Conservation (phyloP, 805 yeast genomes). For the Lachancea dasiensis region DNA sequence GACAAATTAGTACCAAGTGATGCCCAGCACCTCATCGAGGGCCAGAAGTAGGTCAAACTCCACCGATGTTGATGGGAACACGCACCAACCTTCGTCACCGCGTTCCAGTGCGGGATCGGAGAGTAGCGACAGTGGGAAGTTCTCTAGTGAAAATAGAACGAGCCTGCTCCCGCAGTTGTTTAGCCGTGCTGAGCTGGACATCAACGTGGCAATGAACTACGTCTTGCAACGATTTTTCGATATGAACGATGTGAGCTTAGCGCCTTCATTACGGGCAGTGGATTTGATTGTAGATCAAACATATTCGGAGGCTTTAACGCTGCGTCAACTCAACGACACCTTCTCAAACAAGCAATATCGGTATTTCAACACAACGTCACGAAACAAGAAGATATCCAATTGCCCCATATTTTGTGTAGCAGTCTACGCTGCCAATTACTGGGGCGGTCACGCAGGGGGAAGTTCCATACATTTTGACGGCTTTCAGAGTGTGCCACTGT, state of each 20-base stretch:
- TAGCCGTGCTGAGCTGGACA: slow-evolving; percentile 5
- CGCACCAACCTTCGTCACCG: slow-evolving; percentile 10
- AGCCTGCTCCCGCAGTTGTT: slow-evolving; percentile 11
- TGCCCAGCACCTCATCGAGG: slow-evolving; percentile 7
- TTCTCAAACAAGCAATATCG: slow-evolving; percentile 24
- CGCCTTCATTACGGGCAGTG: slow-evolving; percentile 18
- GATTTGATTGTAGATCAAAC: slow-evolving; percentile 34
- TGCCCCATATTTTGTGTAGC: slow-evolving; percentile 33
- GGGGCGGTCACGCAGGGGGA: slow-evolving; percentile 9
- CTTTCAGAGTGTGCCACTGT: slow-evolving; percentile 19
- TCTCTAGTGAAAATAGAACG: slow-evolving; percentile 1
- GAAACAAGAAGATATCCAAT: slow-evolving; percentile 28
- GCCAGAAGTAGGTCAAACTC: slow-evolving; percentile 8
- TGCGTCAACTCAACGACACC: slow-evolving; percentile 29
- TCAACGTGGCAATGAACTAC: slow-evolving; percentile 19
- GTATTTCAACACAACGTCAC: slow-evolving; percentile 30
- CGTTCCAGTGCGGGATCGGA: slow-evolving; percentile 10
- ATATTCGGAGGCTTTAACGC: slow-evolving; percentile 31
- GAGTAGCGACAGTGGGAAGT: slow-evolving; percentile 1
- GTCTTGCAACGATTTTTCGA: slow-evolving; percentile 29
- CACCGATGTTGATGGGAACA: slow-evolving; percentile 8
- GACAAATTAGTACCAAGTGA: slow-evolving; percentile 9
- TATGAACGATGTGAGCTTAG: slow-evolving; percentile 18
- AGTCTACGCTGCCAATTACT: slow-evolving; percentile 20
- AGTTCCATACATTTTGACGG: slow-evolving; percentile 13